phyloP scores from a whole-genome alignment of 805 yeast genomes.

The Isabelozyma rhagii region DNA sequence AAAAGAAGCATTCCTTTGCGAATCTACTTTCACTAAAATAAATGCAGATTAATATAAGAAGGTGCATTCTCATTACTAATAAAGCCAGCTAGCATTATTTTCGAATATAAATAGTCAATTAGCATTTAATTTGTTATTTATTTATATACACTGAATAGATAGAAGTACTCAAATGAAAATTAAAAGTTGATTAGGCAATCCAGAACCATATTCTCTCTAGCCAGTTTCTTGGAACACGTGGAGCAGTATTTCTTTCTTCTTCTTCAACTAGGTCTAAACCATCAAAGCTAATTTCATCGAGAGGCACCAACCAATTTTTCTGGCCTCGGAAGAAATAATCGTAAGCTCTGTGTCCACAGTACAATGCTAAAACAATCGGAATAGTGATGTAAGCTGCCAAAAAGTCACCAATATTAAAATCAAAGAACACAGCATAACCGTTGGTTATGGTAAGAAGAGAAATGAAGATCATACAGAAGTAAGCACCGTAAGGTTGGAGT shows the following conservation, averaged over 20 bases:
- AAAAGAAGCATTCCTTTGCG: no score
- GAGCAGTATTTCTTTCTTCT: slow-evolving; percentile 39
- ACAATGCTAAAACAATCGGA: slow-evolving; percentile 52
- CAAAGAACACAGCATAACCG: slow-evolving; percentile 67
- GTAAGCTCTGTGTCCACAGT: slow-evolving; percentile 56
- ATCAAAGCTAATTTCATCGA: slow-evolving; percentile 56
- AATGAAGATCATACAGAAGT: slow-evolving; percentile 49
- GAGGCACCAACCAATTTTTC: slow-evolving; percentile 43
- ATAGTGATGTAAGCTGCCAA: slow-evolving; percentile 71
- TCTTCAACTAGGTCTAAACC: slow-evolving; percentile 62
- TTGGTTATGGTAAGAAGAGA: slow-evolving; percentile 61
- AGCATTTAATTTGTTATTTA: no score
- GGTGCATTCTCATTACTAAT: no score
- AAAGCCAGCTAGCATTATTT: no score
- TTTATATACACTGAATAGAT: no score
- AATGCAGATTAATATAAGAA: no score
- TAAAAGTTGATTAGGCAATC: slow-evolving; percentile 32
- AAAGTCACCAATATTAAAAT: slow-evolving; percentile 55
- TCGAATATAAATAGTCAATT: background rate
- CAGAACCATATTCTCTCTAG: slow-evolving; percentile 48
- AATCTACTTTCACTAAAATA: no score
- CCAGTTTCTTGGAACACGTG: slow-evolving; percentile 37
- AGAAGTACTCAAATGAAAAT: background rate
- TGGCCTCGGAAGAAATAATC: slow-evolving; percentile 24
- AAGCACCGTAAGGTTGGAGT: slow-evolving; percentile 58